Percentiles rank a stretch among this genome's conserved stretches.
Evolutionary conservation across 257 asterid genomes (phyloP).

Genomic region (Apocynum venetum): DNA sequence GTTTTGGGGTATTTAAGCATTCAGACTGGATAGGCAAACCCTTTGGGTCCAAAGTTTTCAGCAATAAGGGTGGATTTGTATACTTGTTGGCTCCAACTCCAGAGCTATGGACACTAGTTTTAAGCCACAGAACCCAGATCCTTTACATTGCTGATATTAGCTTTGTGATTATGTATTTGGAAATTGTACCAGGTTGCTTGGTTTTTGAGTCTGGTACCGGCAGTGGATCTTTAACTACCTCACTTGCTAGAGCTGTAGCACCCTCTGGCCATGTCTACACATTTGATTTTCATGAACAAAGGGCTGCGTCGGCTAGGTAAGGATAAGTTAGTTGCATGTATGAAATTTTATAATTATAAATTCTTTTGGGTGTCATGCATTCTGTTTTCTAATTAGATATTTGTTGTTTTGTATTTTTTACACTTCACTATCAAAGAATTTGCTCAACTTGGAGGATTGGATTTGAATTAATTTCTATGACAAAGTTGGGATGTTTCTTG

Average conservation of each 20-base stretch:
- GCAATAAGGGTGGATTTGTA: slow-evolving; percentile 71
- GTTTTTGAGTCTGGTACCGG: slow-evolving; percentile 98
- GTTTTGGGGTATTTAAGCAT: slow-evolving; percentile 85
- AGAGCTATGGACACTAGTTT: slow-evolving; percentile 88
- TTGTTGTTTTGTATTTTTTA: background rate
- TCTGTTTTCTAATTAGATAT: background rate
- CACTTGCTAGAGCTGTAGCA: slow-evolving; percentile 87
- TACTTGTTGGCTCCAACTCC: slow-evolving; percentile 92
- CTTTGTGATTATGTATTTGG: slow-evolving; percentile 84
- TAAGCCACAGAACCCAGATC: slow-evolving; percentile 98
- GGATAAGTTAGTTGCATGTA: slow-evolving; percentile 3
- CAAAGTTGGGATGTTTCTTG: background rate
- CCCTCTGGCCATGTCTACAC: slow-evolving; percentile 83
- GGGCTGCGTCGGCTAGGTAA: slow-evolving; percentile 93
- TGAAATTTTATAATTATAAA: background rate
- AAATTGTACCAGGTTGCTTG: slow-evolving; percentile 79
- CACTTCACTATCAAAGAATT: background rate
- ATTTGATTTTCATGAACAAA: slow-evolving; percentile 93
- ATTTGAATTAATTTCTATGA: background rate
- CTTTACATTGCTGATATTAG: slow-evolving; percentile 91
- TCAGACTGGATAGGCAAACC: slow-evolving; percentile 87
- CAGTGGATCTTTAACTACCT: slow-evolving; percentile 86
- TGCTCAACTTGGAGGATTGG: background rate
- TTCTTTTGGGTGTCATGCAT: background rate
- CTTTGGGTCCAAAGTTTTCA: slow-evolving; percentile 83